Conservation (phyloP, 2,329 filamentous ascomycete species). For the Dactylellina sp. region DNA sequence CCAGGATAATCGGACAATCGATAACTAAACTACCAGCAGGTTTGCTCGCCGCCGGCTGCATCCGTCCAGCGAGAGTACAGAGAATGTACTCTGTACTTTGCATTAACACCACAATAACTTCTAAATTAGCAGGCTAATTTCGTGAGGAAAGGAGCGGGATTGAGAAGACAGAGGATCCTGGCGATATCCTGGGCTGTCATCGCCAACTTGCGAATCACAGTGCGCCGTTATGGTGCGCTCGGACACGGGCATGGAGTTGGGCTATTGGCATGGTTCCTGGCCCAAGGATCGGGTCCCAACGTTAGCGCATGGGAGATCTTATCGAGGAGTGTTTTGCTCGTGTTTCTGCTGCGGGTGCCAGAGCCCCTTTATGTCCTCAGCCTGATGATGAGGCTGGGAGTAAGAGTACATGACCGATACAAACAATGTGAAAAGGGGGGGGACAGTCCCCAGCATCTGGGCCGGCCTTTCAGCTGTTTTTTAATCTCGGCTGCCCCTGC, state of each 20-base stretch:
- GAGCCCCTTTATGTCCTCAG: conserved; percentile 27
- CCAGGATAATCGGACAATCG: neutral
- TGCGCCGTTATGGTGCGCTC: conserved; percentile 26
- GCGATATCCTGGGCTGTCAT: conserved; percentile 7
- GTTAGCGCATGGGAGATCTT: conserved; percentile 42
- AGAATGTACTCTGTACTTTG: neutral
- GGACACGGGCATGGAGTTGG: conserved; percentile 34
- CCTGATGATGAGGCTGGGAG: neutral
- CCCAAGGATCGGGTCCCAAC: conserved; percentile 46
- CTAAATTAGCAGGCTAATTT: neutral
- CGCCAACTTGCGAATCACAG: conserved; percentile 26
- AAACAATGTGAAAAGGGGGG: conserved; percentile 18
- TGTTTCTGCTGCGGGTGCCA: conserved; percentile 34
- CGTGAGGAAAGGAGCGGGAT: neutral
- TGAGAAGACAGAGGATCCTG: neutral
- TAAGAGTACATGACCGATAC: neutral
- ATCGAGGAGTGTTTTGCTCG: conserved; percentile 43
- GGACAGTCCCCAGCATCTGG: conserved; percentile 17
- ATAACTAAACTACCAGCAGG: no score
- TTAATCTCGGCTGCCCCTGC: conserved; percentile 56
- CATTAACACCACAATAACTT: neutral
- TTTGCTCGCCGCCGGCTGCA: neutral
- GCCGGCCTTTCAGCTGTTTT: conserved; percentile 48
- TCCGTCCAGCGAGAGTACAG: neutral
- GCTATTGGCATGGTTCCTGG: conserved; percentile 28